Evolutionary conservation across 2,329 filamentous ascomycete species (phyloP), one percentile per base, ranked within the genome.

Genomic region (Penicillium sp.): DNA sequence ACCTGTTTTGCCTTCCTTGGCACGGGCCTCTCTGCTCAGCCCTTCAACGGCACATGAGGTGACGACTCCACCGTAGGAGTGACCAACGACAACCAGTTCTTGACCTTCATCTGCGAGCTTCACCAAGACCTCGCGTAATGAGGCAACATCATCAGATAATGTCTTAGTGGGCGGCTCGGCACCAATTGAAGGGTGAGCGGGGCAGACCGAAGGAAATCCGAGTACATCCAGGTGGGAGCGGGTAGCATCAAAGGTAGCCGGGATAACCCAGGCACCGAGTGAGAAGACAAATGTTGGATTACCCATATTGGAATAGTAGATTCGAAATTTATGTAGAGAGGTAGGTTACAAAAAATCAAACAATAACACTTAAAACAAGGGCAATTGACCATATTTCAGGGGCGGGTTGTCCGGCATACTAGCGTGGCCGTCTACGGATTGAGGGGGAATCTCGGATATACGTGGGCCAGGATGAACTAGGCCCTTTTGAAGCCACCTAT

Each of bases 221-320:
- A 67, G 63, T 3, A 44, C 52, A 9, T 69, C 53, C 6, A 79
- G 73, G 9, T 61, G 64, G 14, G 67, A 57, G 11, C 68, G 68
- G 2, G 75, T 61, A 2, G 60, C 55, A 29, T 71, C 60, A 50
- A 71, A 79, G 54, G 67, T 62, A 26, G 57, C 53, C 3, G 75
- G 68, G 1, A 59, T 61, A 50, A 77, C 66, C 75, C 76, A 79
- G 14, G 75, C 77, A 14, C 77, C 78, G 0, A 75, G 74, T 11
- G 71, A 71, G 49, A 79, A 71, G 16, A 80, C 65, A 19, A 79
- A 66, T 5, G 61, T 67, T 13, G 65, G 64, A 44, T 61, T 54
- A 42, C 37, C 62, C 50, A 58, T 62, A 6, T 42, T 43, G 31
- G 39, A 6, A 19, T 16, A 11, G 5, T 26, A 26, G 27, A 9